A percentile compares a stretch with the other conserved stretches of the same genome.
These are phyloP conservation scores for Chloroidium sp. DNA, from an alignment of 163 green algal genomes.

Conservation along the genomic window DNA sequence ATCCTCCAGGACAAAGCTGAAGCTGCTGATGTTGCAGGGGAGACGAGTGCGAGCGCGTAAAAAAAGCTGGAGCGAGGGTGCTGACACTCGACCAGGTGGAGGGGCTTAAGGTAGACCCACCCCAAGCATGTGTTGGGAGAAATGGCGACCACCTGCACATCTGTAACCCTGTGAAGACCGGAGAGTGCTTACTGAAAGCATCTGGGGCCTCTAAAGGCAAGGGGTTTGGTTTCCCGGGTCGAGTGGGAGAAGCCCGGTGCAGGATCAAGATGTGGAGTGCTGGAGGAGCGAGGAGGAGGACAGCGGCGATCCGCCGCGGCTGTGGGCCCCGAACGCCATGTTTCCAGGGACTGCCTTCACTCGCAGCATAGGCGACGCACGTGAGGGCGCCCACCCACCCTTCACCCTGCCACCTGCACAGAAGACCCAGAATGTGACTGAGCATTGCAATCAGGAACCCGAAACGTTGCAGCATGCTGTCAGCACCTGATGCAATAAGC, in stretches of 20 bases:
- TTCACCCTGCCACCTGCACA: not conserved
- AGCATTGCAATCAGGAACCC: too few relatives aligned
- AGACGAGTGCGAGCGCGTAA: slow-evolving; percentile 84
- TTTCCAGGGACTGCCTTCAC: slow-evolving; percentile 95
- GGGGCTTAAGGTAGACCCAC: slow-evolving; percentile 53
- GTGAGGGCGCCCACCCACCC: slow-evolving; percentile 17
- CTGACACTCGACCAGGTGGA: slow-evolving; percentile 92
- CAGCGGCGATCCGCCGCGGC: slow-evolving; percentile 77
- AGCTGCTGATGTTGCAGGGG: slow-evolving; percentile 26
- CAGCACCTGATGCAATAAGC: too few relatives aligned
- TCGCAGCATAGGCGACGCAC: slow-evolving; percentile 77
- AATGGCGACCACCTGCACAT: too few relatives aligned
- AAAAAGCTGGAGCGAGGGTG: slow-evolving; percentile 63
- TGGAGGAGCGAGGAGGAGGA: slow-evolving; percentile 79
- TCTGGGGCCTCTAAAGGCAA: too few relatives aligned
- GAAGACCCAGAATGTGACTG: not conserved
- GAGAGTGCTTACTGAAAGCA: too few relatives aligned
- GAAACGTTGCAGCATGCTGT: too few relatives aligned
- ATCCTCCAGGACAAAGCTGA: not conserved
- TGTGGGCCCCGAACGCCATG: slow-evolving; percentile 66
- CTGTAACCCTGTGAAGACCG: too few relatives aligned
- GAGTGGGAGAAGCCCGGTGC: not conserved
- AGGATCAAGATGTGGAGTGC: slow-evolving; percentile 15
- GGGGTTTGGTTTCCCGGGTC: not conserved
- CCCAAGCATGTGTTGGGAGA: too few relatives aligned